Evolutionary conservation across 352 stramenopile species (phyloP).

Genomic region (Pythium aquatile): DNA sequence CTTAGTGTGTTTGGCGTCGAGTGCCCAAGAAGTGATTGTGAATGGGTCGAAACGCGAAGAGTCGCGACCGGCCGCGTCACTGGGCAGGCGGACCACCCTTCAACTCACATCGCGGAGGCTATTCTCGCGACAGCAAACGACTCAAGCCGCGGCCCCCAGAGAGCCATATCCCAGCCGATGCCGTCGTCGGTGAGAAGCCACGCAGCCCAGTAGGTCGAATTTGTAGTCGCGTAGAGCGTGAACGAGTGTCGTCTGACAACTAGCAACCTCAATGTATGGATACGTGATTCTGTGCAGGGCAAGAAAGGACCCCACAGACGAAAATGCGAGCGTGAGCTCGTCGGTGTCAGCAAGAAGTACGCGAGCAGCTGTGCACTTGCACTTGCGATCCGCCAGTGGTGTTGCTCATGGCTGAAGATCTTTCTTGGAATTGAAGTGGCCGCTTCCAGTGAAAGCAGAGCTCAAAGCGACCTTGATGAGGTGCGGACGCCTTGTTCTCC

Average conservation of each 20-base stretch:
- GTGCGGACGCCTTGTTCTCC: neutral
- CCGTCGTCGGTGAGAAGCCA: neutral
- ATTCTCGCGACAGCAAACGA: neutral
- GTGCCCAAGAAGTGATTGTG: neutral
- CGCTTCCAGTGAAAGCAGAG: neutral
- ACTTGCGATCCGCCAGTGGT: neutral
- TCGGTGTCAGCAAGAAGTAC: neutral
- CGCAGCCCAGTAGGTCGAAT: neutral
- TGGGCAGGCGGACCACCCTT: neutral
- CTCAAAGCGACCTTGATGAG: neutral
- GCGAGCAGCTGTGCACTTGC: neutral
- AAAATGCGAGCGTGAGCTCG: neutral
- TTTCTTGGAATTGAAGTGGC: neutral
- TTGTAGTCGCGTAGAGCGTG: too few species aligned
- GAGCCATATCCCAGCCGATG: neutral
- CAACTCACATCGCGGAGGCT: neutral
- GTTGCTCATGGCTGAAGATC: neutral
- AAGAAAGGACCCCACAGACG: neutral
- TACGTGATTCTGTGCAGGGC: neutral
- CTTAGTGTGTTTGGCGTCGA: neutral
- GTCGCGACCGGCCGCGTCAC: conserved; percentile 5
- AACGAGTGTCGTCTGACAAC: too few species aligned
- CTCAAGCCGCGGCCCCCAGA: neutral
- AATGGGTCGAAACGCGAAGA: conserved; percentile 3
- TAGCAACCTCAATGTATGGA: too few species aligned